These are phyloP conservation scores for Mortierella sp. DNA, from an alignment of 371 early-diverging fungal species.

Conservation along the genomic window DNA sequence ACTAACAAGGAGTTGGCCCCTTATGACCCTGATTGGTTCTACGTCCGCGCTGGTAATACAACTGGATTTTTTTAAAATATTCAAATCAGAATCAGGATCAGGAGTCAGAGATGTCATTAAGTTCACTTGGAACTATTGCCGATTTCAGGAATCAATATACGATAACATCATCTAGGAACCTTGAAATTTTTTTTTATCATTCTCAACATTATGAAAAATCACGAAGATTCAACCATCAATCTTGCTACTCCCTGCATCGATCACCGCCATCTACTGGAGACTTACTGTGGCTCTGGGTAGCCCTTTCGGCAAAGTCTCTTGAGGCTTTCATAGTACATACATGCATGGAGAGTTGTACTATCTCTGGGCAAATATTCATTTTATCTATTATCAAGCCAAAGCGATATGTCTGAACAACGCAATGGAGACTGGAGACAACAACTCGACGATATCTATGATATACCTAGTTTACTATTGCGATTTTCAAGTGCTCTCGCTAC, in stretches of 20 bases:
- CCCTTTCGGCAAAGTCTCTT: background rate
- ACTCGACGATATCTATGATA: background rate
- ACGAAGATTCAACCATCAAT: background rate
- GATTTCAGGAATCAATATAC: background rate
- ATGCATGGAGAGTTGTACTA: too few relatives aligned
- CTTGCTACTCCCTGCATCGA: background rate
- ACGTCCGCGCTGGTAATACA: constrained; percentile 83
- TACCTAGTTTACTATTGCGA: background rate
- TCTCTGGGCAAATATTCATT: background rate
- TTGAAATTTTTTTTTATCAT: background rate
- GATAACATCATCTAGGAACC: background rate
- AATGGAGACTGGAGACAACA: background rate
- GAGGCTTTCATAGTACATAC: background rate
- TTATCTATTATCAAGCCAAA: background rate
- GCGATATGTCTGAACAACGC: background rate
- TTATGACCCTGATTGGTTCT: constrained; percentile 99
- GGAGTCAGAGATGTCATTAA: background rate
- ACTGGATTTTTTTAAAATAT: background rate
- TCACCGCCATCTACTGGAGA: background rate
- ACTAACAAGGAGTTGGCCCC: constrained; percentile 97
- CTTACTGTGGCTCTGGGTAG: background rate
- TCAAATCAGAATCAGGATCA: background rate
- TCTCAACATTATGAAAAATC: background rate
- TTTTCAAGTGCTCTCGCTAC: background rate
- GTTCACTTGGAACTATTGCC: background rate